Evolutionary conservation across 2,329 filamentous ascomycete species (phyloP), one percentile per base, ranked within the genome.

Genomic region (Hymenoscyphus salicellus): DNA sequence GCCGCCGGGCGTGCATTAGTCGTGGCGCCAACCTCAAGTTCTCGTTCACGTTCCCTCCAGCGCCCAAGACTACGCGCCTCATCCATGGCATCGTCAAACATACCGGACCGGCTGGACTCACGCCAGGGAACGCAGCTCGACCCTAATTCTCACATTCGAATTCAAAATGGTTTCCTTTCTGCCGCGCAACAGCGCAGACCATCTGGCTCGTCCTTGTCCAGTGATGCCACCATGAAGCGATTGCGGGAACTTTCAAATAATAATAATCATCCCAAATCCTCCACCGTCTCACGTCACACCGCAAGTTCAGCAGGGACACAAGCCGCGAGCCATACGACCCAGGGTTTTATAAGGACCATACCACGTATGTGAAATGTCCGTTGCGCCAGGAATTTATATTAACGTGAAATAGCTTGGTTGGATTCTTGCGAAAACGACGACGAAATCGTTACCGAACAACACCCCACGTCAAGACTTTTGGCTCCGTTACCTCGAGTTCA

Each of bases 351-450:
- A 43, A 68, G 74, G 36, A 72, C 72, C 26, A 68, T 75, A 52
- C 74, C 74, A 20, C 66, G 74, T 76, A 71, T 65, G 73, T 65
- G 11, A 10, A 28, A 55, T 36, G 5, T 55, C 36, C 11, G 26
- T 33, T 16, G 38, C n/a, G 16, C 16, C 20, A 17, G 26, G 10
- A 41, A 61, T 58, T 30, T 60, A 17, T 61, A 32, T 64, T 71
- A 59, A 73, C 62, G 20, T 43, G 26, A 28, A 56, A 57, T 60
- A 76, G 75, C 75, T 43, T 76, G 75, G 75, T 72, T 76, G 64
- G 71, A 70, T 33, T 75, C 72, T 4, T 71, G 68, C 33, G 75
- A 76, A 55, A 70, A 72, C 14, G 70, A 69, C 11, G 69, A 74
- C 32, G 69, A 72, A 16, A 56, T 60, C 10, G 41, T 65, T 2